phyloP scores from a whole-genome alignment of 2,329 filamentous ascomycete species.

The Paracamarosporium sp. region DNA sequence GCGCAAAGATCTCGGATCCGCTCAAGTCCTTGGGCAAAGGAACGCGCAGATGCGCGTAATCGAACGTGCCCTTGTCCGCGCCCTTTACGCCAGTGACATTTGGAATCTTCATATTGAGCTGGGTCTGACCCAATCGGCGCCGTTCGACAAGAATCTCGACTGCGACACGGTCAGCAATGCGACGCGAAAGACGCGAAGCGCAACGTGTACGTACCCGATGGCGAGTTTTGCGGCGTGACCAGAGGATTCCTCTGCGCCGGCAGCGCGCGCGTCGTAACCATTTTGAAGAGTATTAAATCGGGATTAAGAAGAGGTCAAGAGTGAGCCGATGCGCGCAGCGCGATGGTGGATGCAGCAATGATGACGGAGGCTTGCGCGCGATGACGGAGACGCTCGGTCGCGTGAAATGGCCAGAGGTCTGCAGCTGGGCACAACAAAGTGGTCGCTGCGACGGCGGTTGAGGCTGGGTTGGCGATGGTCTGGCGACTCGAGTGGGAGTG shows the following conservation, averaged over 20 bases:
- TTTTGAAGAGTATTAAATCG: constrained; percentile 25
- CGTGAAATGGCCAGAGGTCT: constrained; percentile 2
- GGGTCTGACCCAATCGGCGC: constrained; percentile 90
- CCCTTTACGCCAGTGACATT: constrained; percentile 53
- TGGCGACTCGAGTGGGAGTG: constrained; percentile 10
- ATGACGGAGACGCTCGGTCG: constrained; percentile 15
- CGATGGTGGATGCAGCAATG: constrained; percentile 20
- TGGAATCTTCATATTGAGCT: constrained; percentile 82
- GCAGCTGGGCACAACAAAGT: constrained; percentile 23
- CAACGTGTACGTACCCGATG: constrained; percentile 62
- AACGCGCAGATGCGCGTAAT: constrained; percentile 94
- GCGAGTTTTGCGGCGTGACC: constrained; percentile 67
- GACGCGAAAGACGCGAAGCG: constrained; percentile 31
- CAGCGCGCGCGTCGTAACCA: constrained; percentile 55
- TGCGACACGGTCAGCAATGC: constrained; percentile 37
- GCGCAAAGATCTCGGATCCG: constrained; percentile 88
- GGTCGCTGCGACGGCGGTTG: constrained; percentile 7
- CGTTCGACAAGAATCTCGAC: constrained; percentile 72
- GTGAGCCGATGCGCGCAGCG: constrained; percentile 34
- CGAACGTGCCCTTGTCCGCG: constrained; percentile 76
- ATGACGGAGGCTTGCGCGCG: constrained; percentile 21
- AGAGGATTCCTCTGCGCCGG: constrained; percentile 71
- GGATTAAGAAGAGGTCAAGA: constrained; percentile 18
- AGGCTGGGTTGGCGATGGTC: not conserved
- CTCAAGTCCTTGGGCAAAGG: constrained; percentile 89